phyloP scores from a whole-genome alignment of 768 basidiomycete genomes.

The Auricularia heimuer region DNA sequence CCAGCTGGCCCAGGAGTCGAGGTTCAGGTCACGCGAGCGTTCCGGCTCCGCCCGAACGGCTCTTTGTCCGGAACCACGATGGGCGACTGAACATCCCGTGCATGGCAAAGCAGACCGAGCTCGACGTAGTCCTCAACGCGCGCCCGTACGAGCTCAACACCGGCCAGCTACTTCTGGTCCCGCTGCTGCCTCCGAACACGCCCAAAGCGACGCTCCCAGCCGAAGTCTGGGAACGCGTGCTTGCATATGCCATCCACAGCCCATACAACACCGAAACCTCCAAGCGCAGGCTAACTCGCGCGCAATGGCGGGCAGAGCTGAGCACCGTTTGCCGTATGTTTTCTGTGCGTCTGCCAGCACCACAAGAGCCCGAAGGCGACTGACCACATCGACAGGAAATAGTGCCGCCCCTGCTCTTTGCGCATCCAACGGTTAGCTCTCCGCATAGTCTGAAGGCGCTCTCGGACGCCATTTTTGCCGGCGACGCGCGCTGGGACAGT shows the following conservation, averaged over 20 bases:
- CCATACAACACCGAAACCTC: slow-evolving; percentile 3
- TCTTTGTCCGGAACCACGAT: background rate
- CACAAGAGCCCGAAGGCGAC: background rate
- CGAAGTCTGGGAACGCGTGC: slow-evolving; percentile 63
- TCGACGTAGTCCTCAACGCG: slow-evolving; percentile 16
- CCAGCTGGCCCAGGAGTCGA: too few relatives aligned
- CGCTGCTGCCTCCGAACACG: slow-evolving; percentile 49
- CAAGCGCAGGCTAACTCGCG: slow-evolving; percentile 6
- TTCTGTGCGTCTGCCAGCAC: slow-evolving; percentile 1
- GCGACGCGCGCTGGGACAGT: slow-evolving; percentile 80
- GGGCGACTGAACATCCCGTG: background rate
- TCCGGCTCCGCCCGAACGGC: background rate
- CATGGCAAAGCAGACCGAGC: background rate
- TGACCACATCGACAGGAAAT: slow-evolving; percentile 38
- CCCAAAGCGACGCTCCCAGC: slow-evolving; percentile 47
- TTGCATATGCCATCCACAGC: slow-evolving; percentile 27
- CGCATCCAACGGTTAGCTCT: slow-evolving; percentile 36
- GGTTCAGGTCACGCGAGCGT: background rate
- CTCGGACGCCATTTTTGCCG: slow-evolving; percentile 41
- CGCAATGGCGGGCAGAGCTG: slow-evolving; percentile 9
- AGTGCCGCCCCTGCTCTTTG: slow-evolving; percentile 56
- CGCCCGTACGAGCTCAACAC: slow-evolving; percentile 53
- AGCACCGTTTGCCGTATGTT: slow-evolving; percentile 4
- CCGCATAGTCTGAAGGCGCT: slow-evolving; percentile 45
- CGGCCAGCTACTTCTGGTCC: slow-evolving; percentile 55